Evolutionary conservation across 1,284 basidiomycete genomes (phyloP).

Genomic region (Gomphus sp.): DNA sequence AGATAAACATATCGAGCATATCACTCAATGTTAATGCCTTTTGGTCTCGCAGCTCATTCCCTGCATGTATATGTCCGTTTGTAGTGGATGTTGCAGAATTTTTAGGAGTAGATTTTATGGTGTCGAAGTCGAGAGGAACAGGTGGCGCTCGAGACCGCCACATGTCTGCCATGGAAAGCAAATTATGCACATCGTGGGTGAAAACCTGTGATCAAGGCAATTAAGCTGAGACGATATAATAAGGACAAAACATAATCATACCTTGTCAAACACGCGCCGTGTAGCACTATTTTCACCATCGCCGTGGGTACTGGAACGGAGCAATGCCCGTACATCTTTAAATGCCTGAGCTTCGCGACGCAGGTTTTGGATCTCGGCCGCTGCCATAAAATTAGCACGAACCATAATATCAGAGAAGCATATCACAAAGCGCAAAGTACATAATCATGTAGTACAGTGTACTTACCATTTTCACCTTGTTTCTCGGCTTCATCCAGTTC

Average conservation of each 20-base stretch:
- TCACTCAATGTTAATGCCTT: conserved; percentile 66
- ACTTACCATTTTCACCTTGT: conserved; percentile 78
- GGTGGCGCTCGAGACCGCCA: conserved; percentile 87
- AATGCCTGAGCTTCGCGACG: conserved; percentile 88
- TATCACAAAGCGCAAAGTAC: neutral
- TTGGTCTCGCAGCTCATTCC: conserved; percentile 68
- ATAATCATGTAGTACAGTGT: neutral
- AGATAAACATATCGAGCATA: conserved; percentile 73
- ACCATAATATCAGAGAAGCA: neutral
- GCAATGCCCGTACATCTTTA: conserved; percentile 61
- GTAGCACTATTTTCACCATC: conserved; percentile 39
- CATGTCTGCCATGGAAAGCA: conserved; percentile 97
- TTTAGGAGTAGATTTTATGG: conserved; percentile 33
- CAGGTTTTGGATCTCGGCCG: conserved; percentile 83
- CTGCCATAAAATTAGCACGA: conserved; percentile 30
- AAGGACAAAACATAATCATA: conserved; percentile 21
- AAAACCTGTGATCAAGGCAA: conserved; percentile 60
- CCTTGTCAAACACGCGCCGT: conserved; percentile 79
- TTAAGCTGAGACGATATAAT: neutral
- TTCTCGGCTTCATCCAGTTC: conserved; percentile 84
- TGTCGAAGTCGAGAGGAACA: conserved; percentile 72
- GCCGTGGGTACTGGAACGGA: conserved; percentile 32
- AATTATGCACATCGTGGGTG: conserved; percentile 77
- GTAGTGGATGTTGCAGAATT: conserved; percentile 13
- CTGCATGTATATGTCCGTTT: conserved; percentile 7